A percentile compares a stretch with the other conserved stretches of the same genome.
phyloP scores from a whole-genome alignment of 495 filamentous ascomycete species.

The Apiosordaria backusii region DNA sequence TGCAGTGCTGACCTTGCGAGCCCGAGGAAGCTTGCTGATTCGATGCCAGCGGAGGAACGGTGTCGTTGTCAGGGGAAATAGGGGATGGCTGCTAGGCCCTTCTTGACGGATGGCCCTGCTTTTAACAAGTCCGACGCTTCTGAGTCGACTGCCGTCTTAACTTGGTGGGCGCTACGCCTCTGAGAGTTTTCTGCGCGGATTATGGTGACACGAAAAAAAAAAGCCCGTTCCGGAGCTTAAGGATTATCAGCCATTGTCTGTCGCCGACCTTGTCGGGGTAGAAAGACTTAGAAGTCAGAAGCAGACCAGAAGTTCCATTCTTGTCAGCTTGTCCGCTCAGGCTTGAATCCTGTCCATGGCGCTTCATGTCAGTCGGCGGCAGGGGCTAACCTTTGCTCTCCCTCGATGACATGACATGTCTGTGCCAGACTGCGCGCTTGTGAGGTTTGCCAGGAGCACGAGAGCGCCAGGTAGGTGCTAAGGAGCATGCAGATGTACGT shows the following conservation, averaged over 20 bases:
- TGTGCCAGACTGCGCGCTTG: not conserved
- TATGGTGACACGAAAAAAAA: not conserved
- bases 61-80: not conserved
- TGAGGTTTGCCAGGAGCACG: not conserved
- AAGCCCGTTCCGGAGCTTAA: not conserved
- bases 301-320: not conserved
- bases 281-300: not conserved
- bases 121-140: not conserved
- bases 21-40: not conserved
- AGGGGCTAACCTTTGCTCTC: not conserved
- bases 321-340: not conserved
- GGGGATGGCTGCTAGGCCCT: not conserved
- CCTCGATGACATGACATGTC: not conserved
- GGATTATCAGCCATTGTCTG: not conserved
- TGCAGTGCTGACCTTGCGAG: not conserved
- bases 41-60: not conserved
- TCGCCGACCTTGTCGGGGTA: not conserved
- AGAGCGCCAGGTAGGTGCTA: no score
- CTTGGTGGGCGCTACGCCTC: not conserved
- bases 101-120: not conserved
- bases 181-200: not conserved
- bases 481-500: not conserved
- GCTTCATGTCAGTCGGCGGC: not conserved
- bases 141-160: not conserved
- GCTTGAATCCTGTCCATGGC: not conserved